These are phyloP conservation scores for Ganoderma meredithae DNA, from an alignment of 1,284 basidiomycete genomes.

Conservation along the genomic window DNA sequence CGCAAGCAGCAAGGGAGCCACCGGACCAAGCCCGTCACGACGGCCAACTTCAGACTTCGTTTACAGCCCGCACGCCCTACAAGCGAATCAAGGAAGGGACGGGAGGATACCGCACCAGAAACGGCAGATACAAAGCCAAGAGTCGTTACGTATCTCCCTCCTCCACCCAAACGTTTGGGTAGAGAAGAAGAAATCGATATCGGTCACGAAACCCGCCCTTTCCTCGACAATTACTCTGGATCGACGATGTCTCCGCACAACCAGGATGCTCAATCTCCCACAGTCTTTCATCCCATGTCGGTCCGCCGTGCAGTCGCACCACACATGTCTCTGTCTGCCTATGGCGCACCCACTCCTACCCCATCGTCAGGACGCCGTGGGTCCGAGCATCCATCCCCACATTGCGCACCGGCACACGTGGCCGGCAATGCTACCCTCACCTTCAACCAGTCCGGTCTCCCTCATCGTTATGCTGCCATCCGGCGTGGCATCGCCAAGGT, in stretches of 20 bases:
- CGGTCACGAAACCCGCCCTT: not conserved
- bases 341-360: not conserved
- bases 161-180: conserved; percentile 10
- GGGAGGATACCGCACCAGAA: not conserved
- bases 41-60: conserved; percentile 23
- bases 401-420: not conserved
- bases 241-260: not conserved
- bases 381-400: not conserved
- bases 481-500: conserved; percentile 27
- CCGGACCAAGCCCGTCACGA: not conserved
- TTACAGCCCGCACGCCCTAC: not conserved
- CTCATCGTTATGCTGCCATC: conserved; percentile 15
- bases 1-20: not conserved
- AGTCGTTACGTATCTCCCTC: conserved; percentile 24
- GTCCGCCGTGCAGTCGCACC: conserved; percentile 19
- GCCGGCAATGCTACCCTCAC: not conserved
- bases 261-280: not conserved
- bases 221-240: not conserved
- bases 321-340: conserved; percentile 15
- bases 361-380: not conserved
- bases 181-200: not conserved
- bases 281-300: conserved; percentile 19
- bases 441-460: conserved; percentile 21
- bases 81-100: not conserved
- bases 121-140: not conserved